Evolutionary conservation across 106 monocot genomes (phyloP), one percentile per base, ranked within the genome.

Genomic region (Xerophyta viscosa): DNA sequence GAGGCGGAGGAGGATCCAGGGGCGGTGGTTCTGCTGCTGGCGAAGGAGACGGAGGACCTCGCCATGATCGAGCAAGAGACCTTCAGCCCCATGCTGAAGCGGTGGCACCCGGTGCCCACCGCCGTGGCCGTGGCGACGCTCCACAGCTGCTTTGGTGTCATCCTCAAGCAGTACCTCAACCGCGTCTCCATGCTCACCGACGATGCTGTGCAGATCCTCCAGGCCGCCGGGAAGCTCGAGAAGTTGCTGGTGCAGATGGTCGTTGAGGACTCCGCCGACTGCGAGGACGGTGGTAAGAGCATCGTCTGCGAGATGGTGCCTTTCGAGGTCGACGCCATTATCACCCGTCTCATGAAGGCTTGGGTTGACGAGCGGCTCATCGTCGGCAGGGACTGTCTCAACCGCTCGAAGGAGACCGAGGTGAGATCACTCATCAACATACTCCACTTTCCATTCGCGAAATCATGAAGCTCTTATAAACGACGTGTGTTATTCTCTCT

Each of bases 351-450:
- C 22, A 24, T 85, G 43, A 88, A 76, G 56, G 60, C 20, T 15
- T 96, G 94, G 94, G 81, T 73, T 8, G 75, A 88, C 11, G 88
- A 96, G 42, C 66, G 81, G 64, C 37, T 96, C n/a, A 70, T 37
- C 50, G 54, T 78, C 28, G 77, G 66, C 24, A 64, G 57, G 58
- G 84, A 88, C 15, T 78, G 66, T 43, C 31, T 85, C 10, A 50
- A 33, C 60, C 71, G 88, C 57, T 84, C 84, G 10, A 96, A 78
- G 39, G 94, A 96, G 24, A 82, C 77, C 0, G 94, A 96, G 84
- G 94, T 84, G 15, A 62, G n/a, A n/a, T n/a, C n/a, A n/a, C n/a
- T n/a, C n/a, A n/a, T n/a, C n/a, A n/a, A n/a, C n/a, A n/a, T n/a
- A n/a, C n/a, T n/a, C n/a, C n/a, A n/a, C n/a, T n/a, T n/a, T n/a